Evolutionary conservation across 2,329 filamentous ascomycete species (phyloP).

Genomic region (Hypoxylon sp.): DNA sequence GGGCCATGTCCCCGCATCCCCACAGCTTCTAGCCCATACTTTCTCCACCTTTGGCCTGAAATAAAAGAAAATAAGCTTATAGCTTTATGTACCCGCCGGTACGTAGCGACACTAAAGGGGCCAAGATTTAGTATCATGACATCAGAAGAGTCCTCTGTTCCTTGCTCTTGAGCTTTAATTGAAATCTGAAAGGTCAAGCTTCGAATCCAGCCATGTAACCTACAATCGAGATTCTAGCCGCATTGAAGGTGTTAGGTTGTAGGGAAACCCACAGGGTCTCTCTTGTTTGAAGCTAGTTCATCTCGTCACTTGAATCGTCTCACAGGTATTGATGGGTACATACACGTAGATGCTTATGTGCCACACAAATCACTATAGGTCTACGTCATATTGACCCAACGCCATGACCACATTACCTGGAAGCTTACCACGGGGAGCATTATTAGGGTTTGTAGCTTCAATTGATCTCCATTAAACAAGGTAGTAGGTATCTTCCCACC

Average conservation of each 20-base stretch:
- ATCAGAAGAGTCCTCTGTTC: slow-evolving; percentile 52
- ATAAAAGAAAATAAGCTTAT: slow-evolving; percentile 19
- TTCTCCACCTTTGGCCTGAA: slow-evolving; percentile 17
- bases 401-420: slow-evolving; percentile 32
- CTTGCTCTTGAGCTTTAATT: slow-evolving; percentile 28
- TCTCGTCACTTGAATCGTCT: slow-evolving; percentile 15
- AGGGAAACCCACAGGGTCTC: slow-evolving; percentile 12
- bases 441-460: slow-evolving; percentile 9
- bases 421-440: slow-evolving; percentile 15
- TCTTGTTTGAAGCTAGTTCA: slow-evolving; percentile 31
- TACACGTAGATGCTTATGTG: slow-evolving; percentile 8
- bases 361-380: slow-evolving; percentile 33
- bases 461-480: neutral
- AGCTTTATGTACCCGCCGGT: slow-evolving; percentile 13
- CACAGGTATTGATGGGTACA: slow-evolving; percentile 9
- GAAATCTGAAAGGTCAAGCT: slow-evolving; percentile 3
- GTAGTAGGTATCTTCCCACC: slow-evolving; percentile 7
- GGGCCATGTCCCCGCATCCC: slow-evolving; percentile 10
- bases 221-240: slow-evolving; percentile 45
- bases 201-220: slow-evolving; percentile 22
- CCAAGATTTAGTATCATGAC: slow-evolving; percentile 45
- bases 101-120: slow-evolving; percentile 25
- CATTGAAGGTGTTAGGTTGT: slow-evolving; percentile 12
- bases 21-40: slow-evolving; percentile 19
- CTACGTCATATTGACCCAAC: slow-evolving; percentile 42